Conservation (phyloP, 495 filamentous ascomycete genomes). For the Penicillium canariense region DNA sequence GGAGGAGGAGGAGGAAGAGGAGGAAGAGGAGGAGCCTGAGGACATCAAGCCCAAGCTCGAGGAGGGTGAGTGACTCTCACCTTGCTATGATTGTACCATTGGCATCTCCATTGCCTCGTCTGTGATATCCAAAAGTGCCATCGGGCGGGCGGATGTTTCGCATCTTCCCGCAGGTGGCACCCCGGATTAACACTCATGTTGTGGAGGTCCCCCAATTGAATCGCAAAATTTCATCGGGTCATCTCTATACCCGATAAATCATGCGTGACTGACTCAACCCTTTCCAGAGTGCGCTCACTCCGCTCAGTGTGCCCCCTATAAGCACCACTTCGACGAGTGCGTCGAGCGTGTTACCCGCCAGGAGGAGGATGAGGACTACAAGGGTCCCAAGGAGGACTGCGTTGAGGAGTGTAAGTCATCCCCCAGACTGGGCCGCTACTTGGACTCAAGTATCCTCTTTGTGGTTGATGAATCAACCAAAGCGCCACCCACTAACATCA, state of each 20-base stretch:
- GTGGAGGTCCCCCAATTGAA: conserved; percentile 20
- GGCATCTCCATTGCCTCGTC: not conserved
- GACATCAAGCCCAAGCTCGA: conserved; percentile 87
- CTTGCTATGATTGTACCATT: not conserved
- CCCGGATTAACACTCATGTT: conserved; percentile 4
- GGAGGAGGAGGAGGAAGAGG: conserved; percentile 74
- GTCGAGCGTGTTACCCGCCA: conserved; percentile 84
- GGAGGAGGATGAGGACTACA: conserved; percentile 61
- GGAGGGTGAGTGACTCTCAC: conserved; percentile 67
- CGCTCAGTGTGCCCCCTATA: conserved; percentile 76
- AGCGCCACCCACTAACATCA: conserved; percentile 11
- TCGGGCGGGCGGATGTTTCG: conserved; percentile 1
- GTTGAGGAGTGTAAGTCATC: conserved; percentile 92
- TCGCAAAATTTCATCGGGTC: conserved; percentile 2
- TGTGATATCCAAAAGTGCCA: not conserved
- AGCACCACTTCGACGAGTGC: conserved; percentile 98
- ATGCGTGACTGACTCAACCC: conserved; percentile 15
- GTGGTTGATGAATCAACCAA: not conserved
- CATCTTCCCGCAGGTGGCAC: not conserved
- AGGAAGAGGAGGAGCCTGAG: conserved; percentile 85
- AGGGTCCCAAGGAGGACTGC: conserved; percentile 81
- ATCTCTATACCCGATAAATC: not conserved
- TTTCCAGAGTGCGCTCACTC: conserved; percentile 80
- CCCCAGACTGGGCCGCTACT: not conserved
- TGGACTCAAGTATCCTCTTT: not conserved